Evolutionary conservation across 2,329 filamentous ascomycete genomes (phyloP).

Genomic region (Colletotrichum navitas): DNA sequence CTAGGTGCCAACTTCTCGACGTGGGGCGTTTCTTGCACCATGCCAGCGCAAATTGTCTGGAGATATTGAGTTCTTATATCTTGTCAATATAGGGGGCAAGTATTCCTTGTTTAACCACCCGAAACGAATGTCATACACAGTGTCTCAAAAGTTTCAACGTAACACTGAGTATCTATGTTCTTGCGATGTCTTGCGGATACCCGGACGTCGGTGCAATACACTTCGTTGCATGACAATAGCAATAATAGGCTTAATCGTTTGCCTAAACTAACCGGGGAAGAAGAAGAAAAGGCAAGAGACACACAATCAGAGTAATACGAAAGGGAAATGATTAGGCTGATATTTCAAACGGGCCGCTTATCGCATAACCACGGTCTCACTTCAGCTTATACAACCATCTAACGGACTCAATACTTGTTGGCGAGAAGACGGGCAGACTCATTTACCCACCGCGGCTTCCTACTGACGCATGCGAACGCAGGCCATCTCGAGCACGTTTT

Average conservation of each 20-base stretch:
- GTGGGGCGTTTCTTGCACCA: not conserved
- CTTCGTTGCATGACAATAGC: not conserved
- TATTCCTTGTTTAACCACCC: not conserved
- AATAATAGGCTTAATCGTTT: not conserved
- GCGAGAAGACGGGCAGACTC: not conserved
- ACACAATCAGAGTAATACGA: not conserved
- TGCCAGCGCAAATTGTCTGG: not conserved
- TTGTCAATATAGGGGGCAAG: not conserved
- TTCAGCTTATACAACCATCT: not conserved
- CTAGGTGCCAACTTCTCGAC: not conserved
- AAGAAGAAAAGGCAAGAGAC: not conserved
- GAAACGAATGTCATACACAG: not conserved
- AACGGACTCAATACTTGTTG: too few species aligned
- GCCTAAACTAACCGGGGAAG: not conserved
- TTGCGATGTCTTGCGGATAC: not conserved
- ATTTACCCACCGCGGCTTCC: not conserved
- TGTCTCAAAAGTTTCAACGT: not conserved
- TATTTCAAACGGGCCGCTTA: not conserved
- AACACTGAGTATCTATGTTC: not conserved
- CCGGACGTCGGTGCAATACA: not conserved
- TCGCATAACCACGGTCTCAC: not conserved
- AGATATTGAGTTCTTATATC: not conserved
- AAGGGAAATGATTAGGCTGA: not conserved
- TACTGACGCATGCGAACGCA: not conserved
- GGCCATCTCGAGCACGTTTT: not conserved